Base-by-base conservation (phyloP, 495 filamentous ascomycete genomes). In the Annulohypoxylon bovei region DNA sequence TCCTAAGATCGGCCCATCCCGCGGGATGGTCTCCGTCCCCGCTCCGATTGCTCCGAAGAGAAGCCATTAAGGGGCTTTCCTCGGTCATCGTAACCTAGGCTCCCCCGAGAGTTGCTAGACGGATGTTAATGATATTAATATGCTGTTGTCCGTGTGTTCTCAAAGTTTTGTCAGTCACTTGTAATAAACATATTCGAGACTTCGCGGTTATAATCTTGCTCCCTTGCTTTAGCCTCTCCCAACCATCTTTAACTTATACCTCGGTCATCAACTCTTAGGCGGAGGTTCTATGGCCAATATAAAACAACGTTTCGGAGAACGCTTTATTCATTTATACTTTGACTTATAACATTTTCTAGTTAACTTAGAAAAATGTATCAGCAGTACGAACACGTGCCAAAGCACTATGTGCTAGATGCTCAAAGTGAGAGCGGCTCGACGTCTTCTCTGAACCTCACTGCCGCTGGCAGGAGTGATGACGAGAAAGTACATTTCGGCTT, bases 401-500 rank as follows among this genome's bases (percentile, higher is more conserved):
- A 69, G 16, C 50, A 67, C 37, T 77, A 75, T 67, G 67, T 35
- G 28, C 40, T 72, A 50, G 54, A 66, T 23, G 57, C 23, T 57
- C 16, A 35, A 27, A 16, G 23, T 18, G 67, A 37, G 27, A 46
- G 22, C 1, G 25, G 52, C 7, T 59, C 32, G 28, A n/a, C 25
- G 1, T 54, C 64, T 16, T 70, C 72, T 0, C 63, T 89, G 2
- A 70, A 77, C 37, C 79, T 90, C 42, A 75, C 78, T 40, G 86
- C 83, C 8, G 76, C 71, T 47, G 77, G 76, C 23, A 70, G 70
- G 8, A 76, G 77, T 28, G 68, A 28, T 18, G 30, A 55, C 12
- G 67, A 74, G 35, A 72, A 71, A 0, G 86, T 86, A 62, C 76
- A 82, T 16, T 90, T 91, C 74, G 79, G 79, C 8, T 89, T 91